Base-by-base conservation (phyloP, 768 basidiomycete species). In the Collybia nuda region DNA sequence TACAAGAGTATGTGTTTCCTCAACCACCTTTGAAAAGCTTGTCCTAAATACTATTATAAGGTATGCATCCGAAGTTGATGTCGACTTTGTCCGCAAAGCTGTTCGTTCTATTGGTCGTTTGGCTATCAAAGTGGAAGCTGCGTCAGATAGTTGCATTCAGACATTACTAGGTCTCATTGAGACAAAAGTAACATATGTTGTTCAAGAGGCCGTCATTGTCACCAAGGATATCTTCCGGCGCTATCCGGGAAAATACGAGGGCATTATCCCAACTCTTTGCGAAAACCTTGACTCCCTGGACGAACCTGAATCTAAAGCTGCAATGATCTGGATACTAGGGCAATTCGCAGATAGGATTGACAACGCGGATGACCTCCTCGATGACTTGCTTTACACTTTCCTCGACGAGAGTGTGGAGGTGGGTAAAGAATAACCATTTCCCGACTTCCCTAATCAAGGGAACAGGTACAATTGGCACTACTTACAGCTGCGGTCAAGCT, bases 281-380 rank as follows among this genome's bases (percentile, higher is more conserved):
- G 89, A 93, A 64, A 86, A 97, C 64, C 77, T 98, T 38, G 95
- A 98, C 65, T 78, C 81, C 7, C 71, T 98, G 43, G 96, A 98
- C 58, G 97, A 98, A 62, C 89, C 97, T 0, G 97, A 99, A 69
- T 86, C 95, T 18, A 98, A 98, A 64, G 88, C 96, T 2, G 88
- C 94, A 8, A 97, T 99, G 85, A 82, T 99, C 26, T 99, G 97
- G 97, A 93, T 98, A 61, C 72, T 98, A 29, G 97, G 97, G 0
- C 93, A 99, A 70, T 98, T 93, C 61, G 90, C 97, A 26, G 83
- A 98, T 66, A 81, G 86, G 59, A 98, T 99, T 52, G 92, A 97
- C 56, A 98, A 98, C 61, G 90, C 87, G 7, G 94, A 98, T 61
- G 95, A 98, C 58, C 76, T 99, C 50, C 74, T 99, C 65, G 97